Percentiles rank a stretch among this genome's conserved stretches.
These are phyloP conservation scores for Saccharomyces pastorianus DNA, from an alignment of 1,139 yeast genomes.

Conservation along the genomic window DNA sequence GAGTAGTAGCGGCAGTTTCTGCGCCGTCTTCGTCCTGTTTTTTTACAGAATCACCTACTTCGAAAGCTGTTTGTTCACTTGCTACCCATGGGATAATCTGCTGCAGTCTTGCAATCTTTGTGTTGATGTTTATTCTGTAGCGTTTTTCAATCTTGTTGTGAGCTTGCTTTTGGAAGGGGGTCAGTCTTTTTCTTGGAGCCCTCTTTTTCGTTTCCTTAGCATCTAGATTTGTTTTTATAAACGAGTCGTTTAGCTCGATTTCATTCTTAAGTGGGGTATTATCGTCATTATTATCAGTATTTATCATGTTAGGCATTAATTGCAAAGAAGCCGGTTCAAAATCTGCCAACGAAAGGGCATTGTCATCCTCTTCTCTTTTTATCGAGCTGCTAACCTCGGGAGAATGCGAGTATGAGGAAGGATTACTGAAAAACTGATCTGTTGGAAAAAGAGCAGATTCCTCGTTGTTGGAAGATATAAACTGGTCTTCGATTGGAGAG, in stretches of 20 bases:
- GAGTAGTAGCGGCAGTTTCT: slow-evolving; percentile 2
- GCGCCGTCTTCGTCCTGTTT: slow-evolving; percentile 6
- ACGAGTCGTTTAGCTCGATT: slow-evolving; percentile 4
- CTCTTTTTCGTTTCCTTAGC: slow-evolving; percentile 34
- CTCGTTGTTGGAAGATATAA: background rate
- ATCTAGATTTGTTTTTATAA: slow-evolving; percentile 1
- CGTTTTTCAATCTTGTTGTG: slow-evolving; percentile 64
- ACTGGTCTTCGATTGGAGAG: slow-evolving; percentile 17
- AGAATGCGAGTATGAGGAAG: slow-evolving; percentile 9
- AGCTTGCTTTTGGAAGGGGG: slow-evolving; percentile 58
- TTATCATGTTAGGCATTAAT: slow-evolving; percentile 2
- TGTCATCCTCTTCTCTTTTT: background rate
- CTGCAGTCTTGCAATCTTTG: slow-evolving; percentile 58
- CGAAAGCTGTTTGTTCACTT: slow-evolving; percentile 50
- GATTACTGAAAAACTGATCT: slow-evolving; percentile 6
- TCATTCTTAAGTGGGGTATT: background rate
- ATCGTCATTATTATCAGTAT: slow-evolving; percentile 2
- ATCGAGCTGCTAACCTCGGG: background rate
- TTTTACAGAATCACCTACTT: slow-evolving; percentile 35
- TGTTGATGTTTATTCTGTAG: slow-evolving; percentile 62
- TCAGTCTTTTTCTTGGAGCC: slow-evolving; percentile 50
- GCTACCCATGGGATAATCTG: slow-evolving; percentile 56
- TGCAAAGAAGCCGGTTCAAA: background rate
- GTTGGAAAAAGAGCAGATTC: slow-evolving; percentile 3
- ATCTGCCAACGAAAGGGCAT: background rate